Base-by-base conservation (phyloP, 352 stramenopile genomes). In the Globisporangium polare region DNA sequence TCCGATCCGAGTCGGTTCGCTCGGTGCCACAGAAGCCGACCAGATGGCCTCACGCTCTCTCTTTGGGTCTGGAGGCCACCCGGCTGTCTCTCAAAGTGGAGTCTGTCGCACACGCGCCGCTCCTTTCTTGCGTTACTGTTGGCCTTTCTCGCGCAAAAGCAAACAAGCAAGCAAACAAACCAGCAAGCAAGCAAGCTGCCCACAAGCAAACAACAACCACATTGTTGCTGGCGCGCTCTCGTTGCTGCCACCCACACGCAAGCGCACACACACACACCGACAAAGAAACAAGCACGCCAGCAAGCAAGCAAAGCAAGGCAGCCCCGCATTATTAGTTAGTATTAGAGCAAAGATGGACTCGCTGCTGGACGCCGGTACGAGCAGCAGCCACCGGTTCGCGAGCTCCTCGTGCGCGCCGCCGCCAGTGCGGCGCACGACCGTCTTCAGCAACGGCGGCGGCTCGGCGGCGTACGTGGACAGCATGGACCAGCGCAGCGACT, bases 291-390 rank as follows among this genome's bases (percentile, higher is more conserved):
- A 56, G n/a, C 7, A 24, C 49, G 17, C 49, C 12, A 15, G 18
- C 29, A 56, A 42, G 29, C 35, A 29, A 18, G 35, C 29, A 26
- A 42, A 6, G 29, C 35, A 29, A 5, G 35, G 27, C 18, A 15
- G 18, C 22, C 13, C n/a, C n/a, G 10, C 33, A 39, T 15, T 12
- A 17, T 15, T 39, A 39, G 33, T 39, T 39, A 39, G 33, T 39
- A 39, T 12, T 39, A 13, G 33, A 39, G 12, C 39, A 39, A 17
- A 33, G n/a, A 65, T 65, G 60, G 60, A 60, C 27, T 60, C 52
- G 51, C 12, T 64, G 37, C 35, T 64, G 27, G 58, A 64, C 31
- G 27, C 41, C 17, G 41, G 26, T 20, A 46, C 12, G 29, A 29
- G 41, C 52, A 53, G 12, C 27, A 31, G 35, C 31, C 46, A 55